These are phyloP conservation scores for Cordyceps fumosorosea DNA, from an alignment of 2,329 filamentous ascomycete genomes.

Conservation along the genomic window DNA sequence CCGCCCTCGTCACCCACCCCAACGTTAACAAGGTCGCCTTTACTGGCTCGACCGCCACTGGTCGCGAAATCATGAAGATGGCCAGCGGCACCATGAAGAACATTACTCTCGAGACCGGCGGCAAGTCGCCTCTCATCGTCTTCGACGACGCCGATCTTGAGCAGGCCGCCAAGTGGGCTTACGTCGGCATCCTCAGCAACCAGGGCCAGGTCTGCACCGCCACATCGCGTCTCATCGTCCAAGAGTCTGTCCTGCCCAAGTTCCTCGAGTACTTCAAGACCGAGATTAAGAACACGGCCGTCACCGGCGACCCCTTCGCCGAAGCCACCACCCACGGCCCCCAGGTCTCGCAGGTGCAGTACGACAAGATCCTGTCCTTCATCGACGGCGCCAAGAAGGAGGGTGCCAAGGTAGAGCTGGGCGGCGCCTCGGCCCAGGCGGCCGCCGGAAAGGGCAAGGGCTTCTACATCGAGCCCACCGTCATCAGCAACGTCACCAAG, in stretches of 20 bases:
- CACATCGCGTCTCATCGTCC: slow-evolving; percentile 58
- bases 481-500: slow-evolving; percentile 36
- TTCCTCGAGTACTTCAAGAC: slow-evolving; percentile 59
- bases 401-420: slow-evolving; percentile 59
- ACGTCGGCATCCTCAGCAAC: slow-evolving; percentile 50
- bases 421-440: slow-evolving; percentile 46
- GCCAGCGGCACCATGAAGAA: slow-evolving; percentile 61
- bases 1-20: slow-evolving; percentile 60
- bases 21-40: slow-evolving; percentile 73
- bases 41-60: slow-evolving; percentile 68
- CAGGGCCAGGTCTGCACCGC: slow-evolving; percentile 61
- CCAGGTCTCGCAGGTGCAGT: slow-evolving; percentile 64
- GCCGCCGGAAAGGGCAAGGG: slow-evolving; percentile 33
- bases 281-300: slow-evolving; percentile 50
- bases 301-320: slow-evolving; percentile 64
- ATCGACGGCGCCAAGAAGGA: slow-evolving; percentile 63
- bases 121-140: slow-evolving; percentile 58
- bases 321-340: slow-evolving; percentile 68
- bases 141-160: slow-evolving; percentile 61
- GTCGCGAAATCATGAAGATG: slow-evolving; percentile 68
- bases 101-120: slow-evolving; percentile 60
- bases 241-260: slow-evolving; percentile 52
- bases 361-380: slow-evolving; percentile 63
- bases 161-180: slow-evolving; percentile 57
- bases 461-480: slow-evolving; percentile 40